These are phyloP conservation scores for Musa troglodytarum DNA, from an alignment of 176 grass and related monocot species.

Conservation along the genomic window DNA sequence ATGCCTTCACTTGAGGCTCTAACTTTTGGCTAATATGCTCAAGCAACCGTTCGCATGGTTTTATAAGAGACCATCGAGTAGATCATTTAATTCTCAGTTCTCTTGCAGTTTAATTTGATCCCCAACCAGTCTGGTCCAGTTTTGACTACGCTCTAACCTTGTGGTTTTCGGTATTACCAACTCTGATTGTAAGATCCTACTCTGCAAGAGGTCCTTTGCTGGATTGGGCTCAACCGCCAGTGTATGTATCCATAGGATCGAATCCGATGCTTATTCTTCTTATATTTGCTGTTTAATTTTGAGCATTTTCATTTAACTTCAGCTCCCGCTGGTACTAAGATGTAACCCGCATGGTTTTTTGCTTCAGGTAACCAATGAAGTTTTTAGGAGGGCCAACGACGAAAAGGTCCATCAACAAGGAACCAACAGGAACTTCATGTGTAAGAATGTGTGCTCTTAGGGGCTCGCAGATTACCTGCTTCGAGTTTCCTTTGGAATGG, in stretches of 20 bases:
- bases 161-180: no score
- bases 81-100: no score
- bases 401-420: neutral
- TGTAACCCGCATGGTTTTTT: neutral
- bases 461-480: neutral
- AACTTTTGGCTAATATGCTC: no score
- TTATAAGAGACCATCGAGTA: no score
- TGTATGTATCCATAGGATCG: neutral
- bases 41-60: no score
- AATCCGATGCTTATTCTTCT: no score
- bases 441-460: neutral
- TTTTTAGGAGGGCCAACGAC: neutral
- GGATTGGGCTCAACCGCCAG: neutral
- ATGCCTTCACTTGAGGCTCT: no score
- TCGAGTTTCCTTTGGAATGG: neutral
- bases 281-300: neutral
- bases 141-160: no score
- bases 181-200: neutral
- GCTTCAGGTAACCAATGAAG: neutral
- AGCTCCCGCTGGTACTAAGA: neutral
- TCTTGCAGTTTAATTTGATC: neutral
- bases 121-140: neutral
- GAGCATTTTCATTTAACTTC: neutral
- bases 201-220: neutral
- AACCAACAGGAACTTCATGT: neutral